Percentiles rank a stretch among this genome's conserved stretches.
Evolutionary conservation across 371 early-diverging fungal genomes (phyloP).

Genomic region (Mortierella polycephala): DNA sequence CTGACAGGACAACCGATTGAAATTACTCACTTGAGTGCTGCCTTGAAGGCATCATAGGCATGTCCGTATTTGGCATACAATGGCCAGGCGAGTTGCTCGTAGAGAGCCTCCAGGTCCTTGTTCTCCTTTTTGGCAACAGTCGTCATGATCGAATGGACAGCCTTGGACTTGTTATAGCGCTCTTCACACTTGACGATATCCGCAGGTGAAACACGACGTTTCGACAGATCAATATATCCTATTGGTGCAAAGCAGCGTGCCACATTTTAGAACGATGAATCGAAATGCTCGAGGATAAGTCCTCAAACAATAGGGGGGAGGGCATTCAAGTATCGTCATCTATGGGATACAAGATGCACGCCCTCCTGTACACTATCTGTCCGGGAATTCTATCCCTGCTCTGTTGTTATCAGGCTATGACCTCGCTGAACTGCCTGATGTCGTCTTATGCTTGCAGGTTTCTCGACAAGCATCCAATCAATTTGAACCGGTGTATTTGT

Average conservation of each 20-base stretch:
- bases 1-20: not conserved
- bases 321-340: no score
- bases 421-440: no score
- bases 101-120: slow-evolving; percentile 84
- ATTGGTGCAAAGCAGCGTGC: not conserved
- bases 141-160: slow-evolving; percentile 84
- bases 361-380: no score
- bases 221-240: slow-evolving; percentile 99
- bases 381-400: no score
- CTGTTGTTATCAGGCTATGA: no score
- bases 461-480: no score
- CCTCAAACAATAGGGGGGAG: no score
- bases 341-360: no score
- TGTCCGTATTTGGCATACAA: slow-evolving; percentile 97
- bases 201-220: slow-evolving; percentile 95
- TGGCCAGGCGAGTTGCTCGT: slow-evolving; percentile 96
- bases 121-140: slow-evolving; percentile 93
- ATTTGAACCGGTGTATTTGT: no score
- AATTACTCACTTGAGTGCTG: slow-evolving; percentile 84
- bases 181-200: slow-evolving; percentile 89
- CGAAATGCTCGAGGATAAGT: no score
- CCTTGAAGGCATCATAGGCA: slow-evolving; percentile 96
- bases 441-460: no score
- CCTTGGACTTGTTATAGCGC: slow-evolving; percentile 95
- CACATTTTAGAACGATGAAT: no score